Conservation (phyloP, 2,329 filamentous ascomycete species). For the Paraphoma sp. region DNA sequence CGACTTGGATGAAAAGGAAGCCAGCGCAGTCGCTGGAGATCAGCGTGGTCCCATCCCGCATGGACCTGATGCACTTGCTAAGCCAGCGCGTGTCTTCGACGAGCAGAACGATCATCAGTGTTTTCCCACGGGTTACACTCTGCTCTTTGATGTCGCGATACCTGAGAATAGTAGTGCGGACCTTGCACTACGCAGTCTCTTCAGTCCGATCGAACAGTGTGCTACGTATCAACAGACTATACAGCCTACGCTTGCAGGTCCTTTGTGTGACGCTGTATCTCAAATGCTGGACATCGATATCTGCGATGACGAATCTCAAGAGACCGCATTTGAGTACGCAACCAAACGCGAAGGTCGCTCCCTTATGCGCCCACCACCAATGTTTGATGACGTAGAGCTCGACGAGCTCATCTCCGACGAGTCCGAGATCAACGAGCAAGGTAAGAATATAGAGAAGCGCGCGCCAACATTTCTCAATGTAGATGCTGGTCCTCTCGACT, state of each 20-base stretch:
- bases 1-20: too few species aligned
- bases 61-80: neutral
- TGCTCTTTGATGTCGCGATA: conserved; percentile 5
- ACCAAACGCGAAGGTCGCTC: neutral
- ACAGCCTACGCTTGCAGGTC: neutral
- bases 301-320: neutral
- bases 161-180: neutral
- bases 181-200: neutral
- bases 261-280: neutral
- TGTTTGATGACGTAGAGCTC: neutral
- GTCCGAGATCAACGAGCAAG: neutral
- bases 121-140: too few species aligned
- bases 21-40: too few species aligned
- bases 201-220: neutral
- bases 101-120: too few species aligned
- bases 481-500: neutral
- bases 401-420: neutral
- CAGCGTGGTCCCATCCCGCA: too few species aligned
- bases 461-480: neutral
- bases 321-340: neutral
- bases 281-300: neutral
- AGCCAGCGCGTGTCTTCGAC: neutral
- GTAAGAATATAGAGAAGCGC: neutral
- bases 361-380: neutral
- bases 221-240: conserved; percentile 1